A percentile compares a stretch with the other conserved stretches of the same genome.
phyloP scores from a whole-genome alignment of 2,329 filamentous ascomycete species.

The Sclerotinia sclerotiorum region DNA sequence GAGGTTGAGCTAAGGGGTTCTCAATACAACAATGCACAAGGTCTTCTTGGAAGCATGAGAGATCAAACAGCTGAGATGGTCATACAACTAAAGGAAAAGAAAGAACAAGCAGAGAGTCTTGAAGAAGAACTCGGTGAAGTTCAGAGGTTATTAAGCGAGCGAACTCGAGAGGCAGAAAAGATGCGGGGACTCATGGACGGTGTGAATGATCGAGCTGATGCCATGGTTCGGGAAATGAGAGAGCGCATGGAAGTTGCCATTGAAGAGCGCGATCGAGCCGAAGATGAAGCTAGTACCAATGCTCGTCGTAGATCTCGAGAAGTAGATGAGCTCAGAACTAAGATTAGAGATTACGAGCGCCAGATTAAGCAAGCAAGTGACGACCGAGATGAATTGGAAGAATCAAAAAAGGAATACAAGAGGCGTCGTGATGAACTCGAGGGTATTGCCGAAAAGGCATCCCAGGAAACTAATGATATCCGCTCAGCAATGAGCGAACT shows the following conservation, averaged over 20 bases:
- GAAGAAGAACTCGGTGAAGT: conserved; percentile 92
- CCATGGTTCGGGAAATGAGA: conserved; percentile 82
- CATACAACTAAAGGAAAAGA: conserved; percentile 87
- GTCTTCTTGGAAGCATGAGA: conserved; percentile 85
- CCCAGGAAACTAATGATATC: conserved; percentile 73
- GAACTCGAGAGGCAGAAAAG: conserved; percentile 88
- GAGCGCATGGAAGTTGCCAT: conserved; percentile 83
- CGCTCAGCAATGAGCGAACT: conserved; percentile 75
- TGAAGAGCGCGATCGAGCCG: conserved; percentile 90
- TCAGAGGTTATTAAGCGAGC: conserved; percentile 80
- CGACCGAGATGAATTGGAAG: conserved; percentile 77
- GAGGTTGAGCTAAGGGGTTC: conserved; percentile 82
- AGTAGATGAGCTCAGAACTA: conserved; percentile 78
- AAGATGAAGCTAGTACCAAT: conserved; percentile 82
- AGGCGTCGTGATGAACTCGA: conserved; percentile 75
- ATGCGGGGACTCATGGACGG: conserved; percentile 89
- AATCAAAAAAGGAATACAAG: conserved; percentile 71
- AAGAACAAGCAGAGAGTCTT: conserved; percentile 76
- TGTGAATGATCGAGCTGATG: conserved; percentile 78
- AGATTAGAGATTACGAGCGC: conserved; percentile 78
- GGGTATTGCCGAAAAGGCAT: conserved; percentile 63
- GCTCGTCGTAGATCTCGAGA: conserved; percentile 77
- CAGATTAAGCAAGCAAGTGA: conserved; percentile 68
- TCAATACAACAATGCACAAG: conserved; percentile 82
- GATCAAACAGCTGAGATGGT: conserved; percentile 87